Conservation (phyloP, 73 alveolate genomes). For the Breviolum minutum region DNA sequence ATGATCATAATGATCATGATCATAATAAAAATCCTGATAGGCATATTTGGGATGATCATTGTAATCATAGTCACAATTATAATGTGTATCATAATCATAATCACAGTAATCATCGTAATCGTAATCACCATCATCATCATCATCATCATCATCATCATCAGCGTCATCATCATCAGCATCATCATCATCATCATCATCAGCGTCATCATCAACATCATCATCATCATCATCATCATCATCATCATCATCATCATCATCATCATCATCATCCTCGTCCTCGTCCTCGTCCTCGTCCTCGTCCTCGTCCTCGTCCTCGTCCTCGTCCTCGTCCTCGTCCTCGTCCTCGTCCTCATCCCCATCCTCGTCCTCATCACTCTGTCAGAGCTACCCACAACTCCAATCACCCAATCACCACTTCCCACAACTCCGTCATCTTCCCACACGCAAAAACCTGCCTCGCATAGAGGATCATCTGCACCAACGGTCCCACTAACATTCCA, state of each 20-base stretch:
- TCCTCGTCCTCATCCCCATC: too few species aligned
- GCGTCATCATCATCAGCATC: too few species aligned
- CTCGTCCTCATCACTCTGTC: background rate
- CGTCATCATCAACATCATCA: too few species aligned
- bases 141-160: background rate
- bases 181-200: too few species aligned
- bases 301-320: background rate
- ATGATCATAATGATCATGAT: too few species aligned
- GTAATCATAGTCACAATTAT: background rate
- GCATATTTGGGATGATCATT: background rate
- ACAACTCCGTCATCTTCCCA: background rate
- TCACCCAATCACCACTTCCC: background rate
- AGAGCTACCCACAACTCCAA: background rate
- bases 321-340: background rate
- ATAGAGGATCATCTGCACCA: conserved; percentile 58
- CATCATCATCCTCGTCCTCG: too few species aligned
- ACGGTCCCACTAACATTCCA: conserved; percentile 80
- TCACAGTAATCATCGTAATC: background rate
- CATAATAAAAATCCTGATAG: too few species aligned
- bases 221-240: too few species aligned
- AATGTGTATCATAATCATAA: background rate
- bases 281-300: background rate
- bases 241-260: background rate
- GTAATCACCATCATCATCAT: too few species aligned
- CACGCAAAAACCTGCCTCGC: background rate